Percentiles rank a stretch among this genome's conserved stretches.
These are phyloP conservation scores for Crithidia expoeki DNA, from an alignment of 208 protist genomes.

Conservation along the genomic window DNA sequence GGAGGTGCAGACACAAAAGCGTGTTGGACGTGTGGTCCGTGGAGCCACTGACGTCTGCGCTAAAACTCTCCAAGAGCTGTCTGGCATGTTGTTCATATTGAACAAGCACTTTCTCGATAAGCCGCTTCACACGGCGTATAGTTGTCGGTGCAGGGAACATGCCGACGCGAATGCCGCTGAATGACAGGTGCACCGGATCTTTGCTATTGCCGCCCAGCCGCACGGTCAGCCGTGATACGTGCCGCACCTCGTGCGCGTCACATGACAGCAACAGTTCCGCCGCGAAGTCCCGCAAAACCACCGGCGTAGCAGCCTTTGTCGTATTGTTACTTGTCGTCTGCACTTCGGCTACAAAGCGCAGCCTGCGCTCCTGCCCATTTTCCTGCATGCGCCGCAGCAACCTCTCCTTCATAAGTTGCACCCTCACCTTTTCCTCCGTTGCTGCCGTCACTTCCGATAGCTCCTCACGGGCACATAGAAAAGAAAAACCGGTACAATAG, in stretches of 20 bases:
- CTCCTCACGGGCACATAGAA: conserved; percentile 2
- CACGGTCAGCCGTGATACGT: not conserved
- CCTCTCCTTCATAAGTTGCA: conserved; percentile 25
- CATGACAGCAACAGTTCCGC: conserved; percentile 33
- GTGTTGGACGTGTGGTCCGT: not conserved
- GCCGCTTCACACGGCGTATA: not conserved
- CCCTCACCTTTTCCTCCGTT: conserved; percentile 3
- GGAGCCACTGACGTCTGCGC: not conserved
- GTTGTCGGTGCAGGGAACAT: conserved; percentile 26
- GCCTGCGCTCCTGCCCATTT: not conserved
- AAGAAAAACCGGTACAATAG: not conserved
- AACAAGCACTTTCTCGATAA: not conserved
- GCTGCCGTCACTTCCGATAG: not conserved
- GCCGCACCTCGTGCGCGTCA: conserved; percentile 4
- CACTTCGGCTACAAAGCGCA: conserved; percentile 26
- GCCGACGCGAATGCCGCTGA: conserved; percentile 29
- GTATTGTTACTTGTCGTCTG: not conserved
- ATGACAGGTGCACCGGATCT: conserved; percentile 16
- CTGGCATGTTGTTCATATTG: not conserved
- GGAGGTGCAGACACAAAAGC: conserved; percentile 11
- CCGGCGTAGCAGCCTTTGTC: not conserved
- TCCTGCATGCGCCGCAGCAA: conserved; percentile 25
- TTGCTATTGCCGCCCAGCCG: not conserved
- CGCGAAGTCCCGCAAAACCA: conserved; percentile 14
- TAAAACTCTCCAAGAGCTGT: not conserved